These are phyloP conservation scores for Mollisia scopiformis DNA, from an alignment of 2,329 filamentous ascomycete species.

Conservation along the genomic window DNA sequence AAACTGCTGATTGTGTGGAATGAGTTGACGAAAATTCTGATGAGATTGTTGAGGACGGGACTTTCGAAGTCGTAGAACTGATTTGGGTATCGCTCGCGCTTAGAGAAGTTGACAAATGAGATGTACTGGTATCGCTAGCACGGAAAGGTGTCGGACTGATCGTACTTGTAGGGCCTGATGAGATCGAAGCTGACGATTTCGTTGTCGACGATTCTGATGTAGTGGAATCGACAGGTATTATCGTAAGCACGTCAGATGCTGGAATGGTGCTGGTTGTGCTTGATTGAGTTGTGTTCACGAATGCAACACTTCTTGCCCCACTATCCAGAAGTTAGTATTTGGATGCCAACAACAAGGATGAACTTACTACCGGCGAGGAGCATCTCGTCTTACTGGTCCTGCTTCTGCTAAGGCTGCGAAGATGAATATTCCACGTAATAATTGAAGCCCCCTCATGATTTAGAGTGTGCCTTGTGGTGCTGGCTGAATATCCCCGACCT, in stretches of 20 bases:
- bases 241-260: conserved; percentile 6
- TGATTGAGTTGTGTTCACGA: conserved; percentile 16
- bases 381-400: conserved; percentile 26
- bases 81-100: too few relatives aligned
- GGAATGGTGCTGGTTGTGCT: background rate
- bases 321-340: conserved; percentile 9
- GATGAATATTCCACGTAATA: conserved; percentile 17
- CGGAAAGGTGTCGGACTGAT: background rate
- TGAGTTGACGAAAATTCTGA: background rate
- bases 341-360: background rate
- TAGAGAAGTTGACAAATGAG: background rate
- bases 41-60: background rate
- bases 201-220: background rate
- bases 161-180: background rate
- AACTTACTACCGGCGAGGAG: conserved; percentile 20
- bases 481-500: background rate
- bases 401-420: conserved; percentile 23
- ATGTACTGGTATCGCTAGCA: background rate
- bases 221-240: conserved; percentile 12
- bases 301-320: conserved; percentile 15
- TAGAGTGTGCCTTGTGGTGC: background rate
- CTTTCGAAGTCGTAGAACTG: too few relatives aligned
- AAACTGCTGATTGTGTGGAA: background rate
- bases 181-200: background rate
- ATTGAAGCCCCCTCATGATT: conserved; percentile 22